These are phyloP conservation scores for Mycena alexandri DNA, from an alignment of 768 basidiomycete genomes.

Conservation along the genomic window DNA sequence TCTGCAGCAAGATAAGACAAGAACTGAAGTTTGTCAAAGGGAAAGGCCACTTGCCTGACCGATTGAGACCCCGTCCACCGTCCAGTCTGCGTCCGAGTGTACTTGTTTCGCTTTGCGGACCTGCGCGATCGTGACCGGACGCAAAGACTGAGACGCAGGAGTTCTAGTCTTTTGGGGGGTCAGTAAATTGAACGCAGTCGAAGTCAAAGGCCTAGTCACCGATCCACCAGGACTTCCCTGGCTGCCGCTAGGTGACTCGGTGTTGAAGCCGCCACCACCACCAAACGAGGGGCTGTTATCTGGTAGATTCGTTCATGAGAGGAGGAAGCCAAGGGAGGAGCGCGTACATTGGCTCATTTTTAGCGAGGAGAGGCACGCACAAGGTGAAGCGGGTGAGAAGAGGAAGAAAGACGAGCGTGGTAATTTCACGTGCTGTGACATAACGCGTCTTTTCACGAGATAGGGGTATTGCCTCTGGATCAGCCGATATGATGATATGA, in stretches of 20 bases:
- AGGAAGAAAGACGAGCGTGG: constrained; percentile 1
- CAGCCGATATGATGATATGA: too few species aligned
- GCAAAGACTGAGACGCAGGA: constrained; percentile 54
- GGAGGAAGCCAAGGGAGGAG: neutral
- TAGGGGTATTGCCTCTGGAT: too few species aligned
- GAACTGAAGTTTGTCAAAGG: neutral
- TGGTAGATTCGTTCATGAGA: constrained; percentile 31
- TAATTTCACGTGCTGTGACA: constrained; percentile 12
- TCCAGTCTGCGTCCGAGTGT: constrained; percentile 91
- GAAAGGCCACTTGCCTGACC: constrained; percentile 69
- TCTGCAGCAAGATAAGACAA: constrained; percentile 53
- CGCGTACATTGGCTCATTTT: constrained; percentile 52
- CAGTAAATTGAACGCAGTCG: neutral
- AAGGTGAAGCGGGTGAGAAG: neutral
- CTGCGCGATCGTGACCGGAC: constrained; percentile 66
- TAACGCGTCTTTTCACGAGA: constrained; percentile 12
- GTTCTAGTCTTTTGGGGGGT: constrained; percentile 33
- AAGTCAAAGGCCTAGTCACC: constrained; percentile 45
- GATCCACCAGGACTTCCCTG: constrained; percentile 73
- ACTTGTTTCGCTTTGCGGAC: constrained; percentile 82
- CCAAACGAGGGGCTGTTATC: constrained; percentile 58
- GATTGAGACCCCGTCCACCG: constrained; percentile 82
- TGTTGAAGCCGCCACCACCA: constrained; percentile 61
- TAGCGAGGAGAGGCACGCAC: too few species aligned
- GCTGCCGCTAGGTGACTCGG: constrained; percentile 62